These are phyloP conservation scores for Phytophthora uliginosa DNA, from an alignment of 352 stramenopile species.

Conservation along the genomic window DNA sequence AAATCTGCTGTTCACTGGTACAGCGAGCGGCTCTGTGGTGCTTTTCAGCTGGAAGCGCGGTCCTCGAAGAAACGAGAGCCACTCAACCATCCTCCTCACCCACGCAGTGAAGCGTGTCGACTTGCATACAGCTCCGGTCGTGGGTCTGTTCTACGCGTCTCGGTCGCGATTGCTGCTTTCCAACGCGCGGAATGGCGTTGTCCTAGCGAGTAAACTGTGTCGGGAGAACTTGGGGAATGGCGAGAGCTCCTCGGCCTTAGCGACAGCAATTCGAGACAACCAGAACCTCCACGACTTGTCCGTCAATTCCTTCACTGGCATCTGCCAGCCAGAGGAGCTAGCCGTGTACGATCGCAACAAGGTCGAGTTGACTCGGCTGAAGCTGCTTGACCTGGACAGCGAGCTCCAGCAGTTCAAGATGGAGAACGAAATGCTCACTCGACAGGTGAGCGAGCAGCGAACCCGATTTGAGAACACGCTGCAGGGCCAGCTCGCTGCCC, in stretches of 20 bases:
- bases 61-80: constrained; percentile 27
- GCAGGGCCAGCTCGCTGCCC: constrained; percentile 33
- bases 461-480: constrained; percentile 49
- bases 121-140: constrained; percentile 58
- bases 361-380: constrained; percentile 60
- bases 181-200: constrained; percentile 47
- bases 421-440: constrained; percentile 76
- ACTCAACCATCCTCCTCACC: constrained; percentile 38
- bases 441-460: constrained; percentile 61
- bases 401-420: constrained; percentile 78
- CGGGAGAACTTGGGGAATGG: constrained; percentile 10
- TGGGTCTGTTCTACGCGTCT: constrained; percentile 51
- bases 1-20: constrained; percentile 62
- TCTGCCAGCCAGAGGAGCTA: constrained; percentile 68
- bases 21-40: constrained; percentile 48
- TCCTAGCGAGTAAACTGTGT: constrained; percentile 49
- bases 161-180: constrained; percentile 47
- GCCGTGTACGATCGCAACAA: constrained; percentile 67
- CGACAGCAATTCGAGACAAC: constrained; percentile 33
- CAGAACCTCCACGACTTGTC: constrained; percentile 33
- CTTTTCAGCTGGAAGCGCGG: constrained; percentile 59
- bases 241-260: constrained; percentile 22
- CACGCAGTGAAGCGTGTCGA: constrained; percentile 48
- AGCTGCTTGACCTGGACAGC: constrained; percentile 65
- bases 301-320: constrained; percentile 29